A percentile compares a stretch with the other conserved stretches of the same genome.
These are phyloP conservation scores for Umbilicus rupestris DNA, from an alignment of 164 flowering plant genomes.

Conservation along the genomic window DNA sequence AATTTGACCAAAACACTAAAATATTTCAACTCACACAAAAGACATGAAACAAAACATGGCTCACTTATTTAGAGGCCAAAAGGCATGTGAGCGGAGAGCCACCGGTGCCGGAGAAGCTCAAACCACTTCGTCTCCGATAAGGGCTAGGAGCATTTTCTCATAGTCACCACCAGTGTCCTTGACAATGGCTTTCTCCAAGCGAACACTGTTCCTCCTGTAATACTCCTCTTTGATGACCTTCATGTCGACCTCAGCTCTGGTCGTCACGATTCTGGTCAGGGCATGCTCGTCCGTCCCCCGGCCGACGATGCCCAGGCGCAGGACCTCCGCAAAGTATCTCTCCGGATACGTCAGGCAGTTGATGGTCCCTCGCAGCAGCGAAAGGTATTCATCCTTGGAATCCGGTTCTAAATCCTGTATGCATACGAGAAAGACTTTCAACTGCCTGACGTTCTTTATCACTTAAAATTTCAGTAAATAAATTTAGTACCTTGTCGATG, in stretches of 20 bases:
- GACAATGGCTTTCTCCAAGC: conserved; percentile 41
- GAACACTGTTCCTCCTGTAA: conserved; percentile 35
- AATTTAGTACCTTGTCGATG: conserved; percentile 45
- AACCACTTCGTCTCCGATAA: conserved; percentile 32
- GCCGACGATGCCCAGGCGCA: conserved; percentile 38
- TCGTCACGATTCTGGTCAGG: conserved; percentile 50
- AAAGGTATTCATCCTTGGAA: conserved; percentile 37
- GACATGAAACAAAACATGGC: neutral
- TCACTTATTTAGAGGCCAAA: neutral
- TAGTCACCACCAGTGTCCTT: conserved; percentile 54
- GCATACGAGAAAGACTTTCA: conserved; percentile 7
- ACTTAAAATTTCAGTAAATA: no score
- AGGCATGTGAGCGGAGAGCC: neutral
- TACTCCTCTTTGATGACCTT: conserved; percentile 41
- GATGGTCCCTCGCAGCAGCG: conserved; percentile 33
- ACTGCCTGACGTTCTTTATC: no score
- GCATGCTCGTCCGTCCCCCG: conserved; percentile 59
- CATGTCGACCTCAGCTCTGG: conserved; percentile 64
- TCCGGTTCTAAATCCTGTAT: conserved; percentile 44
- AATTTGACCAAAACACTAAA: no score
- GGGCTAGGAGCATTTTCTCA: conserved; percentile 42
- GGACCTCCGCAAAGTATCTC: conserved; percentile 46
- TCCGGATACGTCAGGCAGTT: conserved; percentile 41
- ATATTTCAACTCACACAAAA: neutral
- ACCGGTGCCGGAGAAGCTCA: conserved; percentile 9